Evolutionary conservation across 2,329 filamentous ascomycete genomes (phyloP), one percentile per base, ranked within the genome.

Genomic region (Dryadomyces quercivorus): DNA sequence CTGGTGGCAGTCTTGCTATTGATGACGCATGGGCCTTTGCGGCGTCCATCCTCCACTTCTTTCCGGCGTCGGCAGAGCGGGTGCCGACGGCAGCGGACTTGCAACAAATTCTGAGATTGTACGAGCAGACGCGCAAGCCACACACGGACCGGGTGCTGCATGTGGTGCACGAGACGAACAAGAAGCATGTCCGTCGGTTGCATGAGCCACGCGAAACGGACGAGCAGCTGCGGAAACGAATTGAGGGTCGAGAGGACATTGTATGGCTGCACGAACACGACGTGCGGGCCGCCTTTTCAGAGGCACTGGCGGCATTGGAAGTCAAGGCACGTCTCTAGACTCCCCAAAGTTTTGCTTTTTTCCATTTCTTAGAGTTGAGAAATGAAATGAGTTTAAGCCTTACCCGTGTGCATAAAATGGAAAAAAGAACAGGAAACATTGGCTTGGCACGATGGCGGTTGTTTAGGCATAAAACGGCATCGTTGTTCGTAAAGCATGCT

Each of bases 21-120:
- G 68, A 72, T 21, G 70, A 72, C 13, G 70, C 68, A 0, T 71
- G 69, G 60, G 72, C 72, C 0, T 65, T 75, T 36, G 64, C 66
- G 0, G 61, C 68, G n/a, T 63, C 72, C 0, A 59, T 76, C 10
- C 58, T 59, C 31, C 63, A 75, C 34, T 60, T 70, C 0, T 69
- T 70, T 42, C 63, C 65, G 3, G 36, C 10, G 36, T 40, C 36
- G 10, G 36, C 15, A 8, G 36, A 40, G 15, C 10, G 15, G 12
- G 15, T 40, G 10, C 10, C 36, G 10, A 12, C 10, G 36, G 36
- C 36, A 8, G 10, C 15, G 36, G 36, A 40, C 36, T 31, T 31
- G 26, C 26, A 31, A 5, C 4, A 31, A 5, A 31, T 31, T 8
- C 26, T 31, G 8, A 31, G 26, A 8, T 8, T 40, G 9, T 40